Base-by-base conservation (phyloP, 1,139 yeast species). In the Suhomyces anneliseae region DNA sequence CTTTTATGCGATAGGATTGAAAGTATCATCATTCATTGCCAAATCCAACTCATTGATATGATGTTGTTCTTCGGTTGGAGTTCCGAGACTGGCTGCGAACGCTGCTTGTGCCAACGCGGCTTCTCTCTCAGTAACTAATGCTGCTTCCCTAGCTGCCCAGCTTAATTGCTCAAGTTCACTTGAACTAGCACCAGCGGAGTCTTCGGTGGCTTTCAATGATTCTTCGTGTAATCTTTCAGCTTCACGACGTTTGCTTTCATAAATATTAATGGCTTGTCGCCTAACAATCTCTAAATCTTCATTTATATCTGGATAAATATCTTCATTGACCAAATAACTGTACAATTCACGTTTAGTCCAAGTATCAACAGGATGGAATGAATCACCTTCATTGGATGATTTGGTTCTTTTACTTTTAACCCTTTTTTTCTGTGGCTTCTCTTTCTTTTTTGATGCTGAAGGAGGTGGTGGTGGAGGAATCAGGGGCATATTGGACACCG, bases 401-500 rank as follows among this genome's bases (percentile, higher is more conserved):
- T 29, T 12, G 34, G 15, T 38, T 34, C 42, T 44, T n/a, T 15
- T 15, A 24, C 31, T 32, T 33, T 35, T 19, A 8, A 7, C 8
- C 31, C 38, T 7, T 14, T 41, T 42, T 45, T 27, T 31, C 38
- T 43, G 35, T 45, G 27, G 42, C 31, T 7, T 26, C 14, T 37
- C 40, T 43, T 40, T 42, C 29, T 6, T 34, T 40, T 14, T 33
- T 19, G 24, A 19, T 19, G 24, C 24, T 19, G 24, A 19, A 19
- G 24, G 24, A 19, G 42, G 33, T 32, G 33, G 43, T 19, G 24
- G 45, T 11, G 54, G 48, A 7, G 51, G 51, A n/a, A 51, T 27
- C 36, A 57, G 59, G 3, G 75, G 73, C 39, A 68, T 49, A 32
- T 65, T 61, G 12, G 72, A 68, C 42, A 72, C 56, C 27, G 69